Evolutionary conservation across 1,284 basidiomycete genomes (phyloP).

Genomic region (Sutorius eximius): DNA sequence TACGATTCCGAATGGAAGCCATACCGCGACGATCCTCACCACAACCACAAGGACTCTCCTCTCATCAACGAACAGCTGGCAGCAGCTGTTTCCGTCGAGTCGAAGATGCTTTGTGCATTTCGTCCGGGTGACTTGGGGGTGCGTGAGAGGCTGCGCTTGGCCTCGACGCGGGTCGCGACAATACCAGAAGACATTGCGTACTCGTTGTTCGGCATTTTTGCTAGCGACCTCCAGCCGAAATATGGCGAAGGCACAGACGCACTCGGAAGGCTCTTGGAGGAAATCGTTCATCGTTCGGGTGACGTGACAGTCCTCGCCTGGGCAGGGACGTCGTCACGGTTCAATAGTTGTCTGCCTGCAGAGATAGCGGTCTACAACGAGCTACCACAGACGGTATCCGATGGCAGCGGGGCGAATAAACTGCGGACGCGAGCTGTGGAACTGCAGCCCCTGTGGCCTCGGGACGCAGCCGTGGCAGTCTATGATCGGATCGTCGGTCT

Average conservation of each 20-base stretch:
- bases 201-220: conserved; percentile 15
- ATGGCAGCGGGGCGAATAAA: neutral
- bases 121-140: conserved; percentile 1
- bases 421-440: neutral
- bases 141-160: conserved; percentile 14
- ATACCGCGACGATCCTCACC: conserved; percentile 5
- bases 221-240: conserved; percentile 5
- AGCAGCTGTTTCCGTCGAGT: neutral
- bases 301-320: conserved; percentile 13
- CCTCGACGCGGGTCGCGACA: conserved; percentile 7
- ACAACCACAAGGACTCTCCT: conserved; percentile 10
- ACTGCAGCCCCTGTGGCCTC: neutral
- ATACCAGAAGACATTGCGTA: conserved; percentile 11
- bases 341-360: conserved; percentile 18
- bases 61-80: conserved; percentile 2
- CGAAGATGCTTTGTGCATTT: conserved; percentile 2
- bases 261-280: conserved; percentile 12
- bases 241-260: conserved; percentile 8
- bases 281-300: conserved; percentile 8
- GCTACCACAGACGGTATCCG: neutral
- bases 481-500: conserved; percentile 1
- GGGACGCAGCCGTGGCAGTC: neutral
- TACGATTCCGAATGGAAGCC: conserved; percentile 13
- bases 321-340: conserved; percentile 9
- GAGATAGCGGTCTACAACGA: conserved; percentile 8